Percentiles rank a stretch among this genome's conserved stretches.
phyloP scores from a whole-genome alignment of 2,329 filamentous ascomycete species.

The Grosmannia serpens region DNA sequence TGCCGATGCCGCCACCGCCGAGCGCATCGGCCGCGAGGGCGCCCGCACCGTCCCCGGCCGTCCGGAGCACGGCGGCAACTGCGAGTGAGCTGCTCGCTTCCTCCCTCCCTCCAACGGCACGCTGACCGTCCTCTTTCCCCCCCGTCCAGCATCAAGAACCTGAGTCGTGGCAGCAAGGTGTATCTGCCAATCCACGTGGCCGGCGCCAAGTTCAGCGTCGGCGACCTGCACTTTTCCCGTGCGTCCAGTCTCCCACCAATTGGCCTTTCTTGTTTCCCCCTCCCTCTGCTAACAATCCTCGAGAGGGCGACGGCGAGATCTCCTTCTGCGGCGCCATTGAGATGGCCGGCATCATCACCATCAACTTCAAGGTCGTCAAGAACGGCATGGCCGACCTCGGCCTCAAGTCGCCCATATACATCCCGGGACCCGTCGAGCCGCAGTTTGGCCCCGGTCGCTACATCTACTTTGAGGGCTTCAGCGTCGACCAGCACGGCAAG shows the following conservation, averaged over 20 bases:
- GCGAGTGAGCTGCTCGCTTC: slow-evolving; percentile 42
- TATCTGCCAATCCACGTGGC: slow-evolving; percentile 79
- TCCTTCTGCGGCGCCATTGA: slow-evolving; percentile 85
- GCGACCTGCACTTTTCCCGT: slow-evolving; percentile 74
- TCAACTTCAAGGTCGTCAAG: slow-evolving; percentile 84
- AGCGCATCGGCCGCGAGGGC: slow-evolving; percentile 63
- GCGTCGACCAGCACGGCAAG: slow-evolving; percentile 76
- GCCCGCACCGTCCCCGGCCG: slow-evolving; percentile 76
- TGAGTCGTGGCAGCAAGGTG: slow-evolving; percentile 43
- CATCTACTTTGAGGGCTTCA: slow-evolving; percentile 83
- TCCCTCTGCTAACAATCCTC: neutral
- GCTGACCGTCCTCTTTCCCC: neutral
- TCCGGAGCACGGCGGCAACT: slow-evolving; percentile 82
- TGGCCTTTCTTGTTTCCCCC: neutral
- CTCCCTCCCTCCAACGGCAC: neutral
- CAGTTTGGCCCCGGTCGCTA: slow-evolving; percentile 74
- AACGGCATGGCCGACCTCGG: slow-evolving; percentile 61
- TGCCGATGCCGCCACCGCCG: slow-evolving; percentile 44
- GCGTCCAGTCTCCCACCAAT: slow-evolving; percentile 16
- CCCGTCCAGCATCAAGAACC: slow-evolving; percentile 19
- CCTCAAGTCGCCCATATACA: slow-evolving; percentile 75
- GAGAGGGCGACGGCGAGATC: slow-evolving; percentile 80
- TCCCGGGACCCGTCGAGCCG: slow-evolving; percentile 78
- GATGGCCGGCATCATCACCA: slow-evolving; percentile 74
- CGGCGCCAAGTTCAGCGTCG: slow-evolving; percentile 83